phyloP scores from a whole-genome alignment of 2,329 filamentous ascomycete species.

The Xylariaceae sp. region DNA sequence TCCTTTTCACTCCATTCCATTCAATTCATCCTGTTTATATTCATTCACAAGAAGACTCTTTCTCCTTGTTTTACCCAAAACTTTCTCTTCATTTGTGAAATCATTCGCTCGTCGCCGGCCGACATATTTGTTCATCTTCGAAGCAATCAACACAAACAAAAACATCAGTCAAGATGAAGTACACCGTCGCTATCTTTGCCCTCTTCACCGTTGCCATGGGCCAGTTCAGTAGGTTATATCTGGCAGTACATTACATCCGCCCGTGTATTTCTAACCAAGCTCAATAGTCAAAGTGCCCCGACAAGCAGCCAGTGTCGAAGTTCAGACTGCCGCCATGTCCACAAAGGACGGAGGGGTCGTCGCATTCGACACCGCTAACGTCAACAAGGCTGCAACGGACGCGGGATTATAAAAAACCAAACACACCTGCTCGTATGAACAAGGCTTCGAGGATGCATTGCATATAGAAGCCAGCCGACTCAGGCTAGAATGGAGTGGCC shows the following conservation, averaged over 20 bases:
- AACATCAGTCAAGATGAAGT: constrained; percentile 60
- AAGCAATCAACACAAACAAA: constrained; percentile 31
- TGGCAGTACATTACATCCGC: too few relatives aligned
- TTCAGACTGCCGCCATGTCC: constrained; percentile 55
- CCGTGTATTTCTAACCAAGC: background rate
- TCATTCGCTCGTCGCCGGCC: constrained; percentile 58
- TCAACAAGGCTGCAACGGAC: constrained; percentile 50
- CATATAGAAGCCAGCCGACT: background rate
- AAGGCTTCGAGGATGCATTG: background rate
- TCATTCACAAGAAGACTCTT: too few relatives aligned
- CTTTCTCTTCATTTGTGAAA: constrained; percentile 39
- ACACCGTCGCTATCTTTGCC: constrained; percentile 55
- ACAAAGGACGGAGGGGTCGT: constrained; percentile 53
- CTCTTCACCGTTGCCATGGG: constrained; percentile 56
- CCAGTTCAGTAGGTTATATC: constrained; percentile 40
- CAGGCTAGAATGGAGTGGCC: background rate
- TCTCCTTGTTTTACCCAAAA: constrained; percentile 33
- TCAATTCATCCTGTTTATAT: too few relatives aligned
- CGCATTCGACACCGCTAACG: constrained; percentile 51
- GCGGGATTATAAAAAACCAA: constrained; percentile 44
- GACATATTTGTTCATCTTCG: constrained; percentile 48
- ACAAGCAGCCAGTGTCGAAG: constrained; percentile 39
- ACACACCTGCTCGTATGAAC: background rate
- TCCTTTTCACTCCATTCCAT: too few relatives aligned
- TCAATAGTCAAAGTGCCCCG: constrained; percentile 44